Conservation (phyloP, 179 eudicot genomes). For the Camellia oleifera region DNA sequence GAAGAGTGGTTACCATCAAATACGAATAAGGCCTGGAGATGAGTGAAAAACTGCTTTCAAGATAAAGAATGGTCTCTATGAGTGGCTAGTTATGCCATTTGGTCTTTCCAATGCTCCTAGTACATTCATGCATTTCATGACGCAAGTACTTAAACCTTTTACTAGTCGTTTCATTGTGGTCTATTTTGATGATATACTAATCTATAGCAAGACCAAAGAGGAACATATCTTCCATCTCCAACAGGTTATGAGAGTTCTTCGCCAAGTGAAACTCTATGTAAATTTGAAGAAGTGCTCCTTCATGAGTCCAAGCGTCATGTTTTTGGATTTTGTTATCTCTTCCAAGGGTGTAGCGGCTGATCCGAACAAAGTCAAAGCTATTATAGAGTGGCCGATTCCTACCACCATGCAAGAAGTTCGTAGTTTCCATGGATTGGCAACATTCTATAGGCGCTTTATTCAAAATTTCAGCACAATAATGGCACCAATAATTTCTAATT, state of each 20-base stretch:
- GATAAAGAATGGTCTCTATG: slow-evolving; percentile 4
- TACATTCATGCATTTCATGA: slow-evolving; percentile 11
- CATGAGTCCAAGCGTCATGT: not conserved
- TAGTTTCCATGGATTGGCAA: slow-evolving; percentile 10
- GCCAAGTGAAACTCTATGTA: slow-evolving; percentile 3
- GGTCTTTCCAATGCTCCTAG: not conserved
- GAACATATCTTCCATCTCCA: slow-evolving; percentile 3
- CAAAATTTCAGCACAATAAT: slow-evolving; percentile 10
- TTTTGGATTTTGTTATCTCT: slow-evolving; percentile 9
- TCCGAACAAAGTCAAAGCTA: slow-evolving; percentile 7
- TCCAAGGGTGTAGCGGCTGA: not conserved
- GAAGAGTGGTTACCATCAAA: not conserved
- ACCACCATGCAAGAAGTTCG: not conserved
- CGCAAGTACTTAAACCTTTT: not conserved
- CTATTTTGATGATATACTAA: slow-evolving; percentile 12
- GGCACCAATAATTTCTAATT: slow-evolving; percentile 14
- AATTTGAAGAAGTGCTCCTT: slow-evolving; percentile 15
- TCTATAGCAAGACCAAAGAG: slow-evolving; percentile 9
- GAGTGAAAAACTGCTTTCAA: slow-evolving; percentile 13
- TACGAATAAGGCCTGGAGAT: not conserved
- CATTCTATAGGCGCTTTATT: slow-evolving; percentile 9
- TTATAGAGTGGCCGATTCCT: not conserved
- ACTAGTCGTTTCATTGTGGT: slow-evolving; percentile 5
- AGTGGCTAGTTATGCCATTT: not conserved
- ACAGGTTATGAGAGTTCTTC: not conserved